Percentiles rank a stretch among this genome's conserved stretches.
Conservation (phyloP, 257 asterid genomes). For the Solanum gandarillasii region DNA sequence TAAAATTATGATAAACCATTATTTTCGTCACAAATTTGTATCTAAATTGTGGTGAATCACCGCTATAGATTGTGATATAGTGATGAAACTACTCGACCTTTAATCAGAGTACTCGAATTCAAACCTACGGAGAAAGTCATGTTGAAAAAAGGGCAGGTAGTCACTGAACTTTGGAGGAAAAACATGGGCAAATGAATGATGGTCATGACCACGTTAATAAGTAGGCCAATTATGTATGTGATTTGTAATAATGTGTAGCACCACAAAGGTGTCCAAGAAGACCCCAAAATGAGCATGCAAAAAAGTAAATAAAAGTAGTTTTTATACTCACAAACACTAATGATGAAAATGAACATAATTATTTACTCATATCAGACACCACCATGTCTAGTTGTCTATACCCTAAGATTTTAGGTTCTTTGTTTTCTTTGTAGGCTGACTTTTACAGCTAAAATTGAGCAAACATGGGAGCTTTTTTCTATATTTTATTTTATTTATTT, state of each 20-base stretch:
- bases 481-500: background rate
- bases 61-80: no score
- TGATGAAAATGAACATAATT: background rate
- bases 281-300: conserved; percentile 12
- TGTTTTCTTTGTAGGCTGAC: background rate
- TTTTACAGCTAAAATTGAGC: conserved; percentile 13
- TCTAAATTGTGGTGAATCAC: background rate
- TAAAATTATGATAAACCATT: background rate
- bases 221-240: background rate
- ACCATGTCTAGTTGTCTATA: background rate
- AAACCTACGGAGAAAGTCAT: background rate
- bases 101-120: no score
- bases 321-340: conserved; percentile 2
- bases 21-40: background rate
- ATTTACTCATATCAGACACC: background rate
- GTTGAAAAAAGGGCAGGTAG: background rate
- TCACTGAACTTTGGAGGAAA: background rate
- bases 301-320: background rate
- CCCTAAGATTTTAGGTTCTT: background rate
- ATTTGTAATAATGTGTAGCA: conserved; percentile 2
- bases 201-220: background rate
- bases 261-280: conserved; percentile 3
- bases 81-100: accelerated
- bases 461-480: background rate
- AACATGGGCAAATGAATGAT: background rate